Evolutionary conservation across 805 yeast genomes (phyloP), one percentile per base, ranked within the genome.

Genomic region (Candida maltosa): DNA sequence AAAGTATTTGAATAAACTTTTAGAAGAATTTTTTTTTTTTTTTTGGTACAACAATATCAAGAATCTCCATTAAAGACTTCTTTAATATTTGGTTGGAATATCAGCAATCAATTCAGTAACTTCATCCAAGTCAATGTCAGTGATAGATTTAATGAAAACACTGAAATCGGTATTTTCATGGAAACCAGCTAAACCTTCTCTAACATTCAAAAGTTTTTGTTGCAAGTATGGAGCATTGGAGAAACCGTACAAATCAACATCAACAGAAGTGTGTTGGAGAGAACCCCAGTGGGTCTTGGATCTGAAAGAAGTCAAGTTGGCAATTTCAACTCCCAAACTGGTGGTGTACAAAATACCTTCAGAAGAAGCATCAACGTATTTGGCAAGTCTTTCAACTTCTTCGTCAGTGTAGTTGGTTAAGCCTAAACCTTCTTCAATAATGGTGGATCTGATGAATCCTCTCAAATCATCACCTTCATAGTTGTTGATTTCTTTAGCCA

Each of bases 261-360:
- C 96, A 14, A 87, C 95, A 0, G 93, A 95, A 12, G 93, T 79
- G 56, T 87, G 96, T 21, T 95, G 95, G 51, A 83, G 89, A 0
- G 96, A 87, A 7, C 89, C 69, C 94, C 95, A 87, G 14, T 95
- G 95, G 8, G 86, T 74, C 53, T 82, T 82, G 0, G 96, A 86
- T 41, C 94, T 74, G 11, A 59, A 51, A 1, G 91, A 80, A 8
- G 86, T 74, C 72, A 87, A 71, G 36, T 76, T 69, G 46, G 34
- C 6, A 32, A 32, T 24, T n/a, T n/a, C n/a, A n/a, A n/a, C n/a
- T n/a, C n/a, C n/a, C n/a, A n/a, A n/a, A n/a, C n/a, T n/a, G 16
- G 24, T 25, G 12, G 23, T 17, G 5, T 6, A 26, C 10, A 26
- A 17, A 21, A 8, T 8, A 8, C 9, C 7, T 21, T 21, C 23